These are phyloP conservation scores for Ceratocystis variospora DNA, from an alignment of 2,329 filamentous ascomycete genomes.

Conservation along the genomic window DNA sequence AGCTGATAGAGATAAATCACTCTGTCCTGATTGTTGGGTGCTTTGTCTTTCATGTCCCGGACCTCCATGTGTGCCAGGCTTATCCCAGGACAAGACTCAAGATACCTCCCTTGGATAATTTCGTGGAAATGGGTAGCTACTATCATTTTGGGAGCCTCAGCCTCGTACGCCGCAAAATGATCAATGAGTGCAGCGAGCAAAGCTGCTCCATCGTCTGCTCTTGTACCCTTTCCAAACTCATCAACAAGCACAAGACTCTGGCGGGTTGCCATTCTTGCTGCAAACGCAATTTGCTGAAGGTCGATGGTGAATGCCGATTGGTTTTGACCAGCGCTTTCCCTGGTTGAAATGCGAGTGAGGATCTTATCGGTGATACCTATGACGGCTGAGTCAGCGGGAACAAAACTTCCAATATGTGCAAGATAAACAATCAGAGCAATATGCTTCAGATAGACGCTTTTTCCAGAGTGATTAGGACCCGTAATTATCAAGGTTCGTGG, in stretches of 20 bases:
- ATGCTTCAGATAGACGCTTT: slow-evolving; percentile 92
- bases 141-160: slow-evolving; percentile 41
- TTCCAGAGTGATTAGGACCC: slow-evolving; percentile 91
- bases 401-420: slow-evolving; percentile 83
- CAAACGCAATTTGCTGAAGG: slow-evolving; percentile 70
- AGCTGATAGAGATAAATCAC: slow-evolving; percentile 63
- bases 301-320: slow-evolving; percentile 62
- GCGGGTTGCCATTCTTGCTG: slow-evolving; percentile 58
- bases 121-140: slow-evolving; percentile 55
- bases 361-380: slow-evolving; percentile 91
- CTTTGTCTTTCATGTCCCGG: slow-evolving; percentile 36
- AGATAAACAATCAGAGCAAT: slow-evolving; percentile 81
- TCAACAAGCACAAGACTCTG: slow-evolving; percentile 79
- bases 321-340: slow-evolving; percentile 44
- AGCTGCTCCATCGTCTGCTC: slow-evolving; percentile 43
- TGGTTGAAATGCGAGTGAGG: slow-evolving; percentile 67
- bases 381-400: slow-evolving; percentile 61
- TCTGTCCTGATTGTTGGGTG: slow-evolving; percentile 42
- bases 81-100: slow-evolving; percentile 31
- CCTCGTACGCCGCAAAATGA: slow-evolving; percentile 38
- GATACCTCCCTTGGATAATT: slow-evolving; percentile 51
- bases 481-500: slow-evolving; percentile 59
- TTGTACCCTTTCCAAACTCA: slow-evolving; percentile 66
- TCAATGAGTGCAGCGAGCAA: slow-evolving; percentile 44
- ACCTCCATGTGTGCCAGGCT: slow-evolving; percentile 61